These are phyloP conservation scores for Sporobolomyces phaffii DNA, from an alignment of 768 basidiomycete species.

Conservation along the genomic window DNA sequence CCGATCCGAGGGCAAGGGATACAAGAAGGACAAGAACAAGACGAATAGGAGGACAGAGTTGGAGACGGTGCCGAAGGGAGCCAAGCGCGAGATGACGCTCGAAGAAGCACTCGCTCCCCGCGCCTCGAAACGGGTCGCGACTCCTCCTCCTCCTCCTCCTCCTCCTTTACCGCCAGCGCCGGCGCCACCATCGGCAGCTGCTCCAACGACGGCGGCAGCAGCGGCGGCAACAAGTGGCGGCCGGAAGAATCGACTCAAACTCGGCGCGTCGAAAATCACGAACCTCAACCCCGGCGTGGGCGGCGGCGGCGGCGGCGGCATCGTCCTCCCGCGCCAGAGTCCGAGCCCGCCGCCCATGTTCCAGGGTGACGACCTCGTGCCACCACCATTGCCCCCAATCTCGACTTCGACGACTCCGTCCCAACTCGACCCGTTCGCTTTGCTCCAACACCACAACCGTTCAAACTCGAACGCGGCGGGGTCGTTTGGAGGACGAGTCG, in stretches of 20 bases:
- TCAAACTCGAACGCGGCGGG: background rate
- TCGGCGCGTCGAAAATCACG: conserved; percentile 18
- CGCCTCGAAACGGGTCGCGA: background rate
- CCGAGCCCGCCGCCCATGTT: conserved; percentile 26
- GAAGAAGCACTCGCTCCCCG: conserved; percentile 27
- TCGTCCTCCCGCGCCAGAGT: conserved; percentile 2
- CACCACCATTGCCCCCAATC: background rate
- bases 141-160: conserved; percentile 1
- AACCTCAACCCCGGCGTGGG: too few species aligned
- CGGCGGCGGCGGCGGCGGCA: background rate
- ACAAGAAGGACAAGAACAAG: background rate
- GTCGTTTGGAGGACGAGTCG: too few species aligned
- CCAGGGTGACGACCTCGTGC: conserved; percentile 15
- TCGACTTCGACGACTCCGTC: background rate
- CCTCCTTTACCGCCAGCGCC: background rate
- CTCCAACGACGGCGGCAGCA: background rate
- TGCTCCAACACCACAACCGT: background rate
- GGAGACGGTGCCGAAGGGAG: conserved; percentile 26
- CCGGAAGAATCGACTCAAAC: conserved; percentile 19
- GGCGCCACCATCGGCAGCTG: background rate
- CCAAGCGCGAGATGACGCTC: conserved; percentile 29
- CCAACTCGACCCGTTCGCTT: background rate
- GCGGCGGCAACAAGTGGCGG: background rate
- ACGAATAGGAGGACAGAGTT: conserved; percentile 9
- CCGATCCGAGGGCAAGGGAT: background rate